Base-by-base conservation (phyloP, 75 land plant species). In the Azolla pinnata region DNA sequence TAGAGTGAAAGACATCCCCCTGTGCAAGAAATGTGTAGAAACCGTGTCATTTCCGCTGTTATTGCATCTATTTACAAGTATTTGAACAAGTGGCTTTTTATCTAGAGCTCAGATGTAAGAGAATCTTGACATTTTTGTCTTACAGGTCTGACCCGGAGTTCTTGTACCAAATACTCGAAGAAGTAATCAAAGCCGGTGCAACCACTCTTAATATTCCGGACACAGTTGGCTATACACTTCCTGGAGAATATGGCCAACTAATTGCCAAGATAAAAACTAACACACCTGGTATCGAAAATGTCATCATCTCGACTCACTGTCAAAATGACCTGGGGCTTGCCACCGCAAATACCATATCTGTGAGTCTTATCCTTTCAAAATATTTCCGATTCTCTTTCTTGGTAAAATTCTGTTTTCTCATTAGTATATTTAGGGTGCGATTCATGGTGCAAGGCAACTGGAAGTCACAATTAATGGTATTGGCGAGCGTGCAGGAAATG, bases 271-370 rank as follows among this genome's bases (percentile, higher is more conserved):
- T 69, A 30, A 25, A 29, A 25, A 57, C 57, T 31, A 69, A 69
- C 68, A 69, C 72, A 19, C 42, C 26, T 7, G 72, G 72, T 31
- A 55, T 40, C 20, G 57, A 69, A 12, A 54, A 54, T 42, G 72
- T 44, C n/a, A 40, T 69, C 46, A 53, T 69, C 21, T 63, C 72
- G 19, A 54, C 58, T 4, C 72, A 69, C 31, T 62, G 67, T 49
- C 72, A 69, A n/a, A 69, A 62, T 44, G 72, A 69, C 23, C 58
- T 69, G 12, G 72, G 72, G 16, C 72, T 69, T 28, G 58, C 72
- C 17, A 69, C 67, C 38, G 72, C 72, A 67, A 69, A 69, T 48
- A 63, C 67, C 31, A 17, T 69, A 2, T 67, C 72, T 21, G 72
- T 68, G 29, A 31, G 67, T 24, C 9, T 34, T 2, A 19, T 19